Conservation (phyloP, 2,329 filamentous ascomycete species). For the Arthroderma sp. region DNA sequence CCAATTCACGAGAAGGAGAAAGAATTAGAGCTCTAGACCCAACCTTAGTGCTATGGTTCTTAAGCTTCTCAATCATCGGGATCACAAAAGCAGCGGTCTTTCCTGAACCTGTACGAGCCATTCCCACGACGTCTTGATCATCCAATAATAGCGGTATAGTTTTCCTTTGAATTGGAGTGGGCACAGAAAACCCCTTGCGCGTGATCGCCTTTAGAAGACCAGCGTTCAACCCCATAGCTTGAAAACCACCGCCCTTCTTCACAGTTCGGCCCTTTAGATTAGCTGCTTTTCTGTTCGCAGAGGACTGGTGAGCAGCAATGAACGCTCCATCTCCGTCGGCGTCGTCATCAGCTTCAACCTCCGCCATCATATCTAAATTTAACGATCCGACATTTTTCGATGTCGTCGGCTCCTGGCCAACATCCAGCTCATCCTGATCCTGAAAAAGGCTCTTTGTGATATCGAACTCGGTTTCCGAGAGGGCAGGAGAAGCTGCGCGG, state of each 20-base stretch:
- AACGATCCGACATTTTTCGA: slow-evolving; percentile 21
- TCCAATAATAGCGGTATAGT: slow-evolving; percentile 85
- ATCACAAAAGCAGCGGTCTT: slow-evolving; percentile 98
- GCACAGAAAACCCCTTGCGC: slow-evolving; percentile 87
- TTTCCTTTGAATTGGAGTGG: slow-evolving; percentile 94
- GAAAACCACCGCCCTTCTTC: slow-evolving; percentile 94
- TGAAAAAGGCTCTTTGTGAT: slow-evolving; percentile 68
- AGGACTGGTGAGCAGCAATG: slow-evolving; percentile 75
- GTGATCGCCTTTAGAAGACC: slow-evolving; percentile 81
- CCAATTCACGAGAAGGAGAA: slow-evolving; percentile 86
- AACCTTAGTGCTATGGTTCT: slow-evolving; percentile 72
- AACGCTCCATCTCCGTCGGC: slow-evolving; percentile 63
- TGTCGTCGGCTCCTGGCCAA: slow-evolving; percentile 28
- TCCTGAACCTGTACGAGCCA: slow-evolving; percentile 96
- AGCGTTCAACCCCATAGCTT: slow-evolving; percentile 79
- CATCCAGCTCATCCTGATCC: slow-evolving; percentile 39
- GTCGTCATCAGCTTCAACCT: slow-evolving; percentile 44
- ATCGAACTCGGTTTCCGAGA: slow-evolving; percentile 83
- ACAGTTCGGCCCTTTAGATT: slow-evolving; percentile 73
- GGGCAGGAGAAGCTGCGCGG: slow-evolving; percentile 64
- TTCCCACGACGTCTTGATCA: slow-evolving; percentile 90
- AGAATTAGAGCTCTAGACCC: slow-evolving; percentile 77
- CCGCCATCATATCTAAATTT: slow-evolving; percentile 41
- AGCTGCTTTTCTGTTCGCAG: slow-evolving; percentile 71
- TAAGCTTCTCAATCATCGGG: slow-evolving; percentile 91